Base-by-base conservation (phyloP, 306 rosid species). In the Rosa chinensis region DNA sequence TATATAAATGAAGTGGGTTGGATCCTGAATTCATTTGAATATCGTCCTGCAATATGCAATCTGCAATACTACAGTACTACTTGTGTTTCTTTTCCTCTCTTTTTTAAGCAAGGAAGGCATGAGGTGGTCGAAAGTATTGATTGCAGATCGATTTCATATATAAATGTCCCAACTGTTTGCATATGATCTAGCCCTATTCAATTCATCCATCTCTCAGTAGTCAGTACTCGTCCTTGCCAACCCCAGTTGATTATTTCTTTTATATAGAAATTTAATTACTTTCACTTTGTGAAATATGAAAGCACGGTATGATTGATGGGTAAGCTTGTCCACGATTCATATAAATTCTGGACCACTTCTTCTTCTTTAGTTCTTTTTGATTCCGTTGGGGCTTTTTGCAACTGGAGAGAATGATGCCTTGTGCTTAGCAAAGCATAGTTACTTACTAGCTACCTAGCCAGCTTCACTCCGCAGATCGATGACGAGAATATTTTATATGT, bases 311-410 rank as follows among this genome's bases (percentile, higher is more conserved):
- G 10, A 70, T 23, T 18, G 17, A 72, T 49, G 68, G 77, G 68
- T 20, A 73, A 50, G 56, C 21, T 50, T 50, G 32, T 72, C 64
- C 50, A 55, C 49, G 42, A 25, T 14, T 52, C 37, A 6, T 16
- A 2, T 8, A 28, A 20, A 74, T 23, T 56, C 48, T 72, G 89
- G 89, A 84, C 88, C 92, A 88, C 87, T 63, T 49, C 23, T 18
- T 40, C 37, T 32, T 32, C 37, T 32, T 32, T 32, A 32, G 37
- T 32, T 32, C 37, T 0, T 6, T 67, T 55, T 39, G 39, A 25
- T 75, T 59, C 78, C 44, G 14, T 1, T 11, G 70, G 28, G 42
- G 16, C 9, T 37, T 59, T 80, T 21, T 80, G 74, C 80, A 70
- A 61, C 50, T 40, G 42, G 62, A 39, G 77, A 14, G 56, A 48